These are phyloP conservation scores for Zygosaccharomyces pseudorouxii DNA, from an alignment of 805 yeast species.

Conservation along the genomic window DNA sequence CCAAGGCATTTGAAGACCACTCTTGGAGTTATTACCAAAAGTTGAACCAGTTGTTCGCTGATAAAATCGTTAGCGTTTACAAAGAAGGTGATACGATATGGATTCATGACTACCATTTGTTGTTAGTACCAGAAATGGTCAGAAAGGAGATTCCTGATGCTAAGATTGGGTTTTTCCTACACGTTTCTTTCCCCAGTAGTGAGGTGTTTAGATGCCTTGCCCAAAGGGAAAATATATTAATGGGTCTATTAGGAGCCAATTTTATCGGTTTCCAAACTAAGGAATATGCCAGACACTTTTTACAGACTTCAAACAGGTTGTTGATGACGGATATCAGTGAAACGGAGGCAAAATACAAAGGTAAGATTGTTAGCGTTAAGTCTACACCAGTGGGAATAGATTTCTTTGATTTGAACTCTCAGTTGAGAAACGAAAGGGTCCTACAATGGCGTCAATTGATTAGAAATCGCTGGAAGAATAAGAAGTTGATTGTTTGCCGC, in stretches of 20 bases:
- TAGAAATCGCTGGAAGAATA: slow-evolving; percentile 69
- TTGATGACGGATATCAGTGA: slow-evolving; percentile 74
- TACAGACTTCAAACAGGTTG: slow-evolving; percentile 82
- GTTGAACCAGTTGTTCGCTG: slow-evolving; percentile 76
- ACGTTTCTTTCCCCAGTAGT: slow-evolving; percentile 90
- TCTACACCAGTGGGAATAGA: slow-evolving; percentile 78
- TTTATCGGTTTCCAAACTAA: slow-evolving; percentile 84
- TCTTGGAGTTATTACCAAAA: slow-evolving; percentile 82
- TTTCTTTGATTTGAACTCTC: slow-evolving; percentile 48
- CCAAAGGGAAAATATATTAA: slow-evolving; percentile 67
- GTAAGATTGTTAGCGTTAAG: slow-evolving; percentile 51
- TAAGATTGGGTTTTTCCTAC: slow-evolving; percentile 85
- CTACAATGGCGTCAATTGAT: slow-evolving; percentile 63
- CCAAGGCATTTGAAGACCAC: slow-evolving; percentile 92
- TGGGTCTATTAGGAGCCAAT: slow-evolving; percentile 87
- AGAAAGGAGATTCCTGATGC: slow-evolving; percentile 73
- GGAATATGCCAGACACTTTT: slow-evolving; percentile 90
- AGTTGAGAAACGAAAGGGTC: slow-evolving; percentile 48
- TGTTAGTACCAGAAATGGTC: slow-evolving; percentile 81
- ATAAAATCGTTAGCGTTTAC: slow-evolving; percentile 61
- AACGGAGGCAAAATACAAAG: slow-evolving; percentile 56
- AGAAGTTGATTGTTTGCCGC: slow-evolving; percentile 72
- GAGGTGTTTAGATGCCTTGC: slow-evolving; percentile 95
- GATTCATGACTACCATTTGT: slow-evolving; percentile 91
- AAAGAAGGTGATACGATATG: slow-evolving; percentile 75